Base-by-base conservation (phyloP, 106 monocot species). In the Cymbidium sinense region DNA sequence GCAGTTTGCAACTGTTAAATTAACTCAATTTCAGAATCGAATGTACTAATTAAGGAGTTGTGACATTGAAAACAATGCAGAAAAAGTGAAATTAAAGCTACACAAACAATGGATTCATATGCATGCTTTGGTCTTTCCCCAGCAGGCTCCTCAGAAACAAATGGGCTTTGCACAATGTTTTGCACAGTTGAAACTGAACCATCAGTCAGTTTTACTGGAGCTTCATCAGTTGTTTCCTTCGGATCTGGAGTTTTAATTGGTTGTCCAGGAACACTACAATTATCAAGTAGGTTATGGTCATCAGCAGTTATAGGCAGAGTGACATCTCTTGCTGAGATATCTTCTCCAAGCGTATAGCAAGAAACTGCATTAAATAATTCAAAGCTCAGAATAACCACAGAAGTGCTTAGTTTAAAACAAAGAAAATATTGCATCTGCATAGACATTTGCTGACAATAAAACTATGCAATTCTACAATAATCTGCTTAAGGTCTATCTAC, bases 21-120 rank as follows among this genome's bases (percentile, higher is more conserved):
- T 43, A 83, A 35, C 37, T 0, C 50, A 67, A 78, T 20, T 58
- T 34, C 71, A 71, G 27, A n/a, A 44, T 62, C 8, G 30, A 58
- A 77, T 28, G 7, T 39, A 39, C n/a, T n/a, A n/a, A n/a, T n/a
- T n/a, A n/a, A n/a, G n/a, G n/a, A n/a, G n/a, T n/a, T n/a, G n/a
- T n/a, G n/a, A n/a, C n/a, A n/a, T 62, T 62, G 61, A 67, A 67
- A 67, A 13, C 31, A 27, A 23, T 4, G 33, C 31, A 33, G n/a
- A 15, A 67, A 67, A 67, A 67, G 15, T 31, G 17, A 67, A 67
- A 31, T 25, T 47, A 76, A 50, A 13, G 3, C 33, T n/a, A 27
- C 27, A 80, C 79, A 83, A 82, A 95, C 92, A 70, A 92, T 86
- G 30, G 95, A 92, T 17, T 92, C 95, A 83, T 95, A 95, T 37